phyloP scores from a whole-genome alignment of 2,329 filamentous ascomycete species.

The Xylaria sp. region DNA sequence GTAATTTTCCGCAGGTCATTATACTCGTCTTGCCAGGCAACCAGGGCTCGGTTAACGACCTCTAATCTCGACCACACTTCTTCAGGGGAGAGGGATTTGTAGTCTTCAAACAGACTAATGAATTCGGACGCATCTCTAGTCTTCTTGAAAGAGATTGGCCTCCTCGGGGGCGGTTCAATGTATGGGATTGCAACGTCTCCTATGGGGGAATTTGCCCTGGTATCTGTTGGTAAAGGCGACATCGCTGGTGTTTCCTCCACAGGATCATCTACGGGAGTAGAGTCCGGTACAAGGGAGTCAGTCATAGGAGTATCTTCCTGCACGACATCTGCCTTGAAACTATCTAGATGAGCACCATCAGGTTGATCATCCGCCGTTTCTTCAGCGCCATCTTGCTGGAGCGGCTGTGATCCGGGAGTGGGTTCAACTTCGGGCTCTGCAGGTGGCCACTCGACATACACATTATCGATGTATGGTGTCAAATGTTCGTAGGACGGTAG shows the following conservation, averaged over 20 bases:
- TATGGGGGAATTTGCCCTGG: conserved; percentile 52
- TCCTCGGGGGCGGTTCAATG: conserved; percentile 35
- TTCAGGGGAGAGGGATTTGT: conserved; percentile 59
- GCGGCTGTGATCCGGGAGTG: conserved; percentile 28
- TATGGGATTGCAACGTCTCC: conserved; percentile 43
- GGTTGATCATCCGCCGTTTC: conserved; percentile 32
- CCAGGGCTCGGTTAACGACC: conserved; percentile 58
- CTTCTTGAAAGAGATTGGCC: conserved; percentile 61
- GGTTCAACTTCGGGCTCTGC: conserved; percentile 38
- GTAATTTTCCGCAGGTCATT: conserved; percentile 61
- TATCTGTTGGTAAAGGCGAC: conserved; percentile 47
- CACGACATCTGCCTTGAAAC: conserved; percentile 31
- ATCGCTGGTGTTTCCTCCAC: conserved; percentile 51
- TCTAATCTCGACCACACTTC: conserved; percentile 60
- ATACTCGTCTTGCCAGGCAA: conserved; percentile 67
- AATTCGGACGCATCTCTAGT: conserved; percentile 63
- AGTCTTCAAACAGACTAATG: conserved; percentile 59
- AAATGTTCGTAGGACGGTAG: conserved; percentile 43
- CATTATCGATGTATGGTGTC: conserved; percentile 48
- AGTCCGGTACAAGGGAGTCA: conserved; percentile 42
- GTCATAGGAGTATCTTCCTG: conserved; percentile 45
- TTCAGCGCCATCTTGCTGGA: conserved; percentile 31
- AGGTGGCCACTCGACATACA: conserved; percentile 44
- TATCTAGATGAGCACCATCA: conserved; percentile 25
- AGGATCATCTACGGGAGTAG: conserved; percentile 42